Conservation (phyloP, 2,329 filamentous ascomycete species). For the Orbilia javanica region DNA sequence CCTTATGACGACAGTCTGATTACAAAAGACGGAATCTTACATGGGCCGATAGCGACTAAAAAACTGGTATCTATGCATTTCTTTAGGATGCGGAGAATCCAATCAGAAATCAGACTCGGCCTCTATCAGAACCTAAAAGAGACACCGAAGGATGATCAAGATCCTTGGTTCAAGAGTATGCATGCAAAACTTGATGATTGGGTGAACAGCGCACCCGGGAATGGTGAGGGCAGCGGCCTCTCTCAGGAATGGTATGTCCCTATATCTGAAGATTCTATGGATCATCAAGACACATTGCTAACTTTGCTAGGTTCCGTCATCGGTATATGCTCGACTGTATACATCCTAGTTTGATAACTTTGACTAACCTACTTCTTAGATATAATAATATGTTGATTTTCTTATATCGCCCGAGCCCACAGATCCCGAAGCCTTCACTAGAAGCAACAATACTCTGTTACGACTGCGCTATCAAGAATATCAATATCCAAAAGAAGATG, state of each 20-base stretch:
- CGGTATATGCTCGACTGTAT: slow-evolving; percentile 54
- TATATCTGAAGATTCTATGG: neutral
- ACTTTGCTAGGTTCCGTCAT: slow-evolving; percentile 71
- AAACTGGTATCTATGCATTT: slow-evolving; percentile 94
- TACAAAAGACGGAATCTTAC: slow-evolving; percentile 78
- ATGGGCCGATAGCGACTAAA: slow-evolving; percentile 77
- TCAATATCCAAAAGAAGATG: slow-evolving; percentile 83
- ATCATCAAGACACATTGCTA: slow-evolving; percentile 49
- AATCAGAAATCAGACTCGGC: slow-evolving; percentile 86
- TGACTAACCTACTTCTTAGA: slow-evolving; percentile 66
- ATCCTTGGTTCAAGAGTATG: slow-evolving; percentile 90
- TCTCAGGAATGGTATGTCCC: slow-evolving; percentile 81
- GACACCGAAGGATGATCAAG: slow-evolving; percentile 80
- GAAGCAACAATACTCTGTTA: slow-evolving; percentile 85
- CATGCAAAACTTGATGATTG: slow-evolving; percentile 82
- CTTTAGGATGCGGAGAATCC: slow-evolving; percentile 87
- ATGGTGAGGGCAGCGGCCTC: slow-evolving; percentile 76
- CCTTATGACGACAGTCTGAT: slow-evolving; percentile 86
- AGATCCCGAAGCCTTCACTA: slow-evolving; percentile 85
- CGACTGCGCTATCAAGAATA: slow-evolving; percentile 83
- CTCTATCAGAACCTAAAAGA: slow-evolving; percentile 86
- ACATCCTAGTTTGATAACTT: slow-evolving; percentile 68
- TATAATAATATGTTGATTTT: slow-evolving; percentile 91
- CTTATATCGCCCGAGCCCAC: slow-evolving; percentile 89
- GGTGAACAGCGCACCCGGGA: slow-evolving; percentile 80